Conservation (phyloP, 805 yeast genomes). For the Wickerhamiella kurtzmanii region DNA sequence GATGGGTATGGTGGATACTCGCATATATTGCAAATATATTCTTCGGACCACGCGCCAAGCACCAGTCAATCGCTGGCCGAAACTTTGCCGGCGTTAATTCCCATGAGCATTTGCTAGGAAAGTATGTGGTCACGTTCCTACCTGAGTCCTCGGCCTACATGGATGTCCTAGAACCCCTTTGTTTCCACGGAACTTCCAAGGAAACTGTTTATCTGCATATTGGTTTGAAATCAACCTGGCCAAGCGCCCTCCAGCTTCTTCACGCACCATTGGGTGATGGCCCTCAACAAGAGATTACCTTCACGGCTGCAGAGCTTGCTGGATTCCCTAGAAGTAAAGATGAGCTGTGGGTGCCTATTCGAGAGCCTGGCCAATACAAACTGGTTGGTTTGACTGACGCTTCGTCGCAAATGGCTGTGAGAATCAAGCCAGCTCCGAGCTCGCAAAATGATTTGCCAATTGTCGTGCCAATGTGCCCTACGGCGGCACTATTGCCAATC, state of each 20-base stretch:
- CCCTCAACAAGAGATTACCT: slow-evolving; percentile 29
- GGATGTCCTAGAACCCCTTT: slow-evolving; percentile 45
- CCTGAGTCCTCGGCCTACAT: slow-evolving; percentile 83
- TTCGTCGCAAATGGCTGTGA: slow-evolving; percentile 43
- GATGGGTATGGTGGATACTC: not conserved
- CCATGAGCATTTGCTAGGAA: slow-evolving; percentile 58
- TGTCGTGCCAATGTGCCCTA: slow-evolving; percentile 63
- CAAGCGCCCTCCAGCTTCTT: slow-evolving; percentile 47
- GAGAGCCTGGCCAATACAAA: slow-evolving; percentile 63
- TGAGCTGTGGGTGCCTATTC: slow-evolving; percentile 46
- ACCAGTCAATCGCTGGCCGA: not conserved
- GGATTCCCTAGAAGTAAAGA: slow-evolving; percentile 18
- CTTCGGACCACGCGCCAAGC: not conserved
- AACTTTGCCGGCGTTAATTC: not conserved
- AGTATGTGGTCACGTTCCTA: slow-evolving; percentile 68
- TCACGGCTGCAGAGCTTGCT: slow-evolving; percentile 43
- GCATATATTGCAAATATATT: not conserved
- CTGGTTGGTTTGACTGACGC: slow-evolving; percentile 54
- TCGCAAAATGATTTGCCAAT: not conserved
- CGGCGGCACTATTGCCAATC: slow-evolving; percentile 35
- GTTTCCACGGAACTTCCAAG: slow-evolving; percentile 28
- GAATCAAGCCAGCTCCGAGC: slow-evolving; percentile 3
- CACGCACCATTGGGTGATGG: slow-evolving; percentile 6
- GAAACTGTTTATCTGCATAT: slow-evolving; percentile 45
- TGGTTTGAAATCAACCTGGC: slow-evolving; percentile 65